Evolutionary conservation across 1,284 basidiomycete genomes (phyloP).

Genomic region (Trametes polyzona): DNA sequence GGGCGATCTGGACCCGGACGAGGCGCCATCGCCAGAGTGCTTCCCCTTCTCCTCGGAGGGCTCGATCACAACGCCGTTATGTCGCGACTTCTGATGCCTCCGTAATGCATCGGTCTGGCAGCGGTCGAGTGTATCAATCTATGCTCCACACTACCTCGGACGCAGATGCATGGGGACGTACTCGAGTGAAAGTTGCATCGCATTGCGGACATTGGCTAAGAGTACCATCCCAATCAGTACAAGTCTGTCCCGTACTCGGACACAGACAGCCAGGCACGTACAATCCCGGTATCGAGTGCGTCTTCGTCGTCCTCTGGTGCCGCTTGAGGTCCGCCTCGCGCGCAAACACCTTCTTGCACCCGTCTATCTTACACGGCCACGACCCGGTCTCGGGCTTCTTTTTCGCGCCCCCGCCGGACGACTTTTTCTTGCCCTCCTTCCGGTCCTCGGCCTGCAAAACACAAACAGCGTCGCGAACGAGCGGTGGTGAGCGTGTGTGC

Average conservation of each 20-base stretch:
- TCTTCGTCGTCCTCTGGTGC: constrained; percentile 76
- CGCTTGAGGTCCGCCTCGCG: constrained; percentile 78
- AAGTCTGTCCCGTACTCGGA: not conserved
- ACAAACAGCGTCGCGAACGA: constrained; percentile 4
- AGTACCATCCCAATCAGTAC: constrained; percentile 13
- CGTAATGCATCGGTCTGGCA: constrained; percentile 41
- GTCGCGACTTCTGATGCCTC: constrained; percentile 56
- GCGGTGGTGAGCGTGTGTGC: constrained; percentile 19
- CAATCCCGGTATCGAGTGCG: constrained; percentile 72
- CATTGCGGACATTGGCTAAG: constrained; percentile 73
- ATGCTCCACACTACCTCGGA: not conserved
- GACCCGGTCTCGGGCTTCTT: constrained; percentile 54
- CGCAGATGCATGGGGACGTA: constrained; percentile 40
- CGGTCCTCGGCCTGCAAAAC: constrained; percentile 48
- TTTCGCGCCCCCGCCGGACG: constrained; percentile 39
- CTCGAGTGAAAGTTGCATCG: constrained; percentile 75
- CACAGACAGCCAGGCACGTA: constrained; percentile 41
- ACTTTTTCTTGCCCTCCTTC: constrained; percentile 48
- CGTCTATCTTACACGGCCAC: constrained; percentile 79
- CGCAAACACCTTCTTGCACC: constrained; percentile 77
- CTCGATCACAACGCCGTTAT: constrained; percentile 70
- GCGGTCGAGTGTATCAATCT: not conserved
- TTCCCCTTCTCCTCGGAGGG: constrained; percentile 40
- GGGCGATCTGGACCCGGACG: constrained; percentile 48
- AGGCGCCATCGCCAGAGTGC: constrained; percentile 41